Percentiles rank a stretch among this genome's conserved stretches.
phyloP scores from a whole-genome alignment of 768 basidiomycete species.

The Boletus edulis region DNA sequence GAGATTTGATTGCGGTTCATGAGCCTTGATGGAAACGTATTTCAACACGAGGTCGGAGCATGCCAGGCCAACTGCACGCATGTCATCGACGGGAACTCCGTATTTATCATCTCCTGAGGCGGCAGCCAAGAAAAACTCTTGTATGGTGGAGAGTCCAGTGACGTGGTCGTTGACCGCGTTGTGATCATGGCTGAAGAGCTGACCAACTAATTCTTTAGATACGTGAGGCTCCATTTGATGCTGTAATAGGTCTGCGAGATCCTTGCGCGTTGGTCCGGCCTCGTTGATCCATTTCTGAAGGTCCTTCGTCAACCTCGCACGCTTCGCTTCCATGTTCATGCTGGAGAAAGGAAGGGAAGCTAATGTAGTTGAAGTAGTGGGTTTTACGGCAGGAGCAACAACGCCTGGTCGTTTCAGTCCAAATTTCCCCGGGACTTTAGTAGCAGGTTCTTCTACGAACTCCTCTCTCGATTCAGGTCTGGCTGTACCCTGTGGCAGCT shows the following conservation, averaged over 20 bases:
- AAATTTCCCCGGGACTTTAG: slow-evolving; percentile 36
- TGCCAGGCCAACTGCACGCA: slow-evolving; percentile 68
- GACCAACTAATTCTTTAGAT: slow-evolving; percentile 69
- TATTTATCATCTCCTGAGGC: slow-evolving; percentile 55
- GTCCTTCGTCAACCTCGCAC: slow-evolving; percentile 70
- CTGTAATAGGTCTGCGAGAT: slow-evolving; percentile 81
- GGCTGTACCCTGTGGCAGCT: slow-evolving; percentile 58
- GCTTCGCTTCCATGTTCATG: slow-evolving; percentile 47
- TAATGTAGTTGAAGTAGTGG: slow-evolving; percentile 32
- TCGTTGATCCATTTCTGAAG: slow-evolving; percentile 83
- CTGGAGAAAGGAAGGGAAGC: slow-evolving; percentile 35
- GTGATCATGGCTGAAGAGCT: slow-evolving; percentile 94
- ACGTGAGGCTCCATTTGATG: slow-evolving; percentile 88
- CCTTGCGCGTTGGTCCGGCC: slow-evolving; percentile 76
- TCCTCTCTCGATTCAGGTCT: slow-evolving; percentile 46
- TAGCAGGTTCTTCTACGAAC: slow-evolving; percentile 33
- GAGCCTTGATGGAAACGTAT: slow-evolving; percentile 86
- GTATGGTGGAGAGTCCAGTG: slow-evolving; percentile 67
- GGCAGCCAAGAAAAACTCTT: slow-evolving; percentile 69
- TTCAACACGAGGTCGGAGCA: slow-evolving; percentile 92
- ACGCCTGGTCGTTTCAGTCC: slow-evolving; percentile 46
- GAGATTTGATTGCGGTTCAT: slow-evolving; percentile 90
- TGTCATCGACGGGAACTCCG: slow-evolving; percentile 42
- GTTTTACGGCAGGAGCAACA: slow-evolving; percentile 28
- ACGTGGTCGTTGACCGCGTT: slow-evolving; percentile 92